A percentile compares a stretch with the other conserved stretches of the same genome.
Evolutionary conservation across 2,329 filamentous ascomycete genomes (phyloP).

Genomic region (Apiospora saccharicola): DNA sequence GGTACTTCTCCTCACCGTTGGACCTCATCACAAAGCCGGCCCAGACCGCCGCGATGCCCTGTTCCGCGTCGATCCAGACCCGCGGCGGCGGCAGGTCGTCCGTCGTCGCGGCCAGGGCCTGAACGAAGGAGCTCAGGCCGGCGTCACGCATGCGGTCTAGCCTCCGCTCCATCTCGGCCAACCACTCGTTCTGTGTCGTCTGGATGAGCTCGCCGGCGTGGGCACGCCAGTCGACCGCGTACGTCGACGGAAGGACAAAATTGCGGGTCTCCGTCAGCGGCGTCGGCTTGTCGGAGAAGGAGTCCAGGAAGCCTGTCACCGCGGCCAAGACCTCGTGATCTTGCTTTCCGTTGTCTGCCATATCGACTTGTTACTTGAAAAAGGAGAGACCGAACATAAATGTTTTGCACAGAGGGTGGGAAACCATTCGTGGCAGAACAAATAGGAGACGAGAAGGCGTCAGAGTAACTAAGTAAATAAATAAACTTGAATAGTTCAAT

Average conservation of each 20-base stretch:
- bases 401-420: neutral
- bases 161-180: constrained; percentile 5
- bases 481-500: neutral
- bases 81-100: neutral
- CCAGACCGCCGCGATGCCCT: constrained; percentile 13
- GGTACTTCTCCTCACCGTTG: constrained; percentile 16
- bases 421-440: too few species aligned
- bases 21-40: neutral
- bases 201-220: neutral
- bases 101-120: neutral
- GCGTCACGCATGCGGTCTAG: neutral
- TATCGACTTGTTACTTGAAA: neutral
- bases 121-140: constrained; percentile 1
- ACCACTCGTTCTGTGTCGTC: neutral
- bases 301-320: constrained; percentile 1
- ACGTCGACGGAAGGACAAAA: neutral
- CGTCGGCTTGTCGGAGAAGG: neutral
- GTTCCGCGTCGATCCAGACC: neutral
- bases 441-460: neutral
- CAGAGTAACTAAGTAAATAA: neutral
- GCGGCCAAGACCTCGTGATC: neutral
- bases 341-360: neutral
- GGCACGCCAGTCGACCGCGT: constrained; percentile 9
- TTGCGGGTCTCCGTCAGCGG: neutral
- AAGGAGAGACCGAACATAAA: too few species aligned